Base-by-base conservation (phyloP, 2,329 filamentous ascomycete species). In the Hypoxylon sp. region DNA sequence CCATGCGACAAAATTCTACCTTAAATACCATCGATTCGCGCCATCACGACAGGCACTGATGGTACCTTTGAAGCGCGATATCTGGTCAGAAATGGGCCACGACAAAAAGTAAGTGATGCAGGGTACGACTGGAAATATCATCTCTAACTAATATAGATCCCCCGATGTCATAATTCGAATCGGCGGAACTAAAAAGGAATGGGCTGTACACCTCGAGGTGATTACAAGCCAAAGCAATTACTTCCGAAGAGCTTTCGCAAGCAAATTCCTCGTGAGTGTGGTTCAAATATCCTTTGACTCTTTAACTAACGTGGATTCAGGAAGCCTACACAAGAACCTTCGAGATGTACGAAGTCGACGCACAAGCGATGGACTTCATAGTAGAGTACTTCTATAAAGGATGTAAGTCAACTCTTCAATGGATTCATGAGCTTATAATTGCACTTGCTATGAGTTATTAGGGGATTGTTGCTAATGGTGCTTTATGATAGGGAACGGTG, bases 361-460 rank as follows among this genome's bases (percentile, higher is more conserved):
- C 2, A 2, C 2, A 31, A 13, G 1, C 8, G 5, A n/a, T 63
- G 14, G 51, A 42, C 1, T 50, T 63, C 7, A 31, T 56, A 7
- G 20, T 63, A 13, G 14, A 37, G 1, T 63, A 56, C 22, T 30
- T 63, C 1, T 42, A 63, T 14, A 1, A 33, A 1, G 60, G 51
- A 22, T 63, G 60, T 63, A 56, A 56, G 60, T 42, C 22, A 48
- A 2, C 8, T 20, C 40, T 20, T 20, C 40, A 13, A 7, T 35
- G 20, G 20, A 20, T 20, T 20, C 20, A 20, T 27, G 20, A 46
- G 2, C 8, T 6, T 17, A n/a, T 20, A 33, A 33, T 37, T 11
- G 11, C 4, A 46, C 4, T 8, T 13, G 10, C n/a, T 13, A 2
- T 20, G 11, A 17, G 37, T 17, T 13, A 6, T 30, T 17, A 6